Conservation (phyloP, 441 rosid species). For the Populus trichocarpa region DNA sequence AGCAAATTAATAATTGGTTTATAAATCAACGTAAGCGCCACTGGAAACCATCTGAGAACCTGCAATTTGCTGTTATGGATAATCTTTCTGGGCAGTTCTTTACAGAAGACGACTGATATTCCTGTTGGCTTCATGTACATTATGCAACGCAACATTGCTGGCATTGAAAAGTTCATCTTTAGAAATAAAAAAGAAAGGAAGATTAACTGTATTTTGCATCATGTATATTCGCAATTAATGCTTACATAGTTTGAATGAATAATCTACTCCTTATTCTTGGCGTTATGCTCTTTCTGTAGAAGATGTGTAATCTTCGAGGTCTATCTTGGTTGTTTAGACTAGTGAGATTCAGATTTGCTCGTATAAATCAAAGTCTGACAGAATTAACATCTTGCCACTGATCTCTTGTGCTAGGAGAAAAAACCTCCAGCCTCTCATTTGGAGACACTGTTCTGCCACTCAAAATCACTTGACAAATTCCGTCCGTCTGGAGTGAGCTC, state of each 20-base stretch:
- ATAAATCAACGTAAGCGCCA: constrained; percentile 94
- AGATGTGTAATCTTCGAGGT: neutral
- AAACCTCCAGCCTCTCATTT: neutral
- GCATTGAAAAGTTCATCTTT: constrained; percentile 12
- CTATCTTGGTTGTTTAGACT: neutral
- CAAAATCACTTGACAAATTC: neutral
- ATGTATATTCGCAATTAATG: constrained; percentile 24
- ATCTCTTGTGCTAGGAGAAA: neutral
- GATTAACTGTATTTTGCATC: constrained; percentile 22
- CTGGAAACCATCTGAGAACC: constrained; percentile 89
- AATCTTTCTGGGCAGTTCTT: constrained; percentile 55
- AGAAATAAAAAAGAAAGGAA: neutral
- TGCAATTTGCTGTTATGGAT: constrained; percentile 59
- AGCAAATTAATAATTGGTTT: constrained; percentile 95
- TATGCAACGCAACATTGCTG: constrained; percentile 16
- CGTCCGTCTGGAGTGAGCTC: neutral
- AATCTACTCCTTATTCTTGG: neutral
- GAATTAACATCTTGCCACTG: neutral
- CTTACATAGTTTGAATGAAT: constrained; percentile 3
- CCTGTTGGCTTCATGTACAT: constrained; percentile 17
- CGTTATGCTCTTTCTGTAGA: neutral
- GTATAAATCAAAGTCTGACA: neutral
- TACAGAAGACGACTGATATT: constrained; percentile 44
- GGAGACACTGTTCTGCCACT: neutral
- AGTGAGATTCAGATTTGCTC: neutral